A percentile compares a stretch with the other conserved stretches of the same genome.
Conservation (phyloP, 2,329 filamentous ascomycete genomes). For the Fonsecaea pugnacius region DNA sequence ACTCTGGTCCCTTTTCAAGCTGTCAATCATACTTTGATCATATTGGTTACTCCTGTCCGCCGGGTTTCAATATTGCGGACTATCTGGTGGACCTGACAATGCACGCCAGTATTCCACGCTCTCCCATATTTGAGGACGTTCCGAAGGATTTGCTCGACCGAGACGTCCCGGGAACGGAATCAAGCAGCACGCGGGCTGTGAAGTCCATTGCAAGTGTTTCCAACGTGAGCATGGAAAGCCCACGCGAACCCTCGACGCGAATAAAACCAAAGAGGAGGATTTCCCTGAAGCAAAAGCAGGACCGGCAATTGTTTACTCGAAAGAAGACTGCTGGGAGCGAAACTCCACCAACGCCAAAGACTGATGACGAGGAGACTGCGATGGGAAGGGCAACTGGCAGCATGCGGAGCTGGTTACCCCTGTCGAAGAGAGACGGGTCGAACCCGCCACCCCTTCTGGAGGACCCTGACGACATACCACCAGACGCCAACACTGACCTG, state of each 20-base stretch:
- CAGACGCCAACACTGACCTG: slow-evolving; percentile 72
- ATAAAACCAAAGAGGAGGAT: slow-evolving; percentile 73
- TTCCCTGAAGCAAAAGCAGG: slow-evolving; percentile 83
- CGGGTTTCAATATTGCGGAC: slow-evolving; percentile 98
- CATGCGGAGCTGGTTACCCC: slow-evolving; percentile 64
- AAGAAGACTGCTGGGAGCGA: slow-evolving; percentile 64
- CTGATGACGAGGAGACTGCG: slow-evolving; percentile 63
- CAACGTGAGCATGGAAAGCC: slow-evolving; percentile 71
- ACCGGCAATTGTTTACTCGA: slow-evolving; percentile 85
- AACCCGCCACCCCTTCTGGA: slow-evolving; percentile 68
- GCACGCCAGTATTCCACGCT: slow-evolving; percentile 73
- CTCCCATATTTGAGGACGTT: slow-evolving; percentile 61
- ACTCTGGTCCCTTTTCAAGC: slow-evolving; percentile 84
- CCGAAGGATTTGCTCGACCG: slow-evolving; percentile 63
- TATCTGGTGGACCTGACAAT: slow-evolving; percentile 97
- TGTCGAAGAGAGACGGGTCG: slow-evolving; percentile 59
- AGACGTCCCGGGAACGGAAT: slow-evolving; percentile 68
- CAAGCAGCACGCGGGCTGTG: slow-evolving; percentile 83
- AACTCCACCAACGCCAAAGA: slow-evolving; percentile 62
- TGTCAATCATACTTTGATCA: slow-evolving; percentile 93
- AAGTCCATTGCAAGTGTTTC: slow-evolving; percentile 89
- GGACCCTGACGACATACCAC: slow-evolving; percentile 67
- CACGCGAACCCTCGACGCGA: slow-evolving; percentile 65
- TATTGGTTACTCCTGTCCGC: slow-evolving; percentile 88
- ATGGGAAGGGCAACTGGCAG: slow-evolving; percentile 43